Percentiles rank a stretch among this genome's conserved stretches.
Conservation (phyloP, 176 grass and related monocot species). For the Aegilops sharonensis region DNA sequence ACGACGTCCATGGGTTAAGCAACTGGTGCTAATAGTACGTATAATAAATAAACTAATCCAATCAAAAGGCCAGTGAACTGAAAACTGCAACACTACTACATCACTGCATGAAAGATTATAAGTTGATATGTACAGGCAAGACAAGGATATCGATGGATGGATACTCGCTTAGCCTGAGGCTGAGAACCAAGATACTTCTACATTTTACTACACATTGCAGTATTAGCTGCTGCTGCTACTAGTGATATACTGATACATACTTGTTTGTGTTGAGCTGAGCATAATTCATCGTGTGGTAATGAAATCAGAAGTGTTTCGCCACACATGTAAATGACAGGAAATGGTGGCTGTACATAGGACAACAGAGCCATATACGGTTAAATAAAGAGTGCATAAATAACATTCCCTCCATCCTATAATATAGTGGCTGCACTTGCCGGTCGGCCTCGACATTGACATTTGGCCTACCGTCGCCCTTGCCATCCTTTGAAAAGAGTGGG, state of each 20-base stretch:
- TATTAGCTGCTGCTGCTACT: neutral
- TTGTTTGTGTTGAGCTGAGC: constrained; percentile 9
- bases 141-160: constrained; percentile 6
- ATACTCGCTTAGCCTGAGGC: neutral
- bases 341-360: constrained; percentile 21
- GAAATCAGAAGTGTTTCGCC: neutral
- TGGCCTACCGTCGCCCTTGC: no score
- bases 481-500: no score
- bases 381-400: constrained; percentile 38
- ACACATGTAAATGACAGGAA: constrained; percentile 39
- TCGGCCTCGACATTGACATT: no score
- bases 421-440: no score
- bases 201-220: neutral
- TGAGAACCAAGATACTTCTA: neutral
- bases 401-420: no score
- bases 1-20: constrained; percentile 40
- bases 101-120: neutral
- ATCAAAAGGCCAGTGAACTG: neutral
- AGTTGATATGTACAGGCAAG: neutral
- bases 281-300: neutral
- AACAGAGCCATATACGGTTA: constrained; percentile 21
- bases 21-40: constrained; percentile 41
- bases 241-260: neutral
- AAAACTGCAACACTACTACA: neutral
- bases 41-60: neutral